Evolutionary conservation across 345 rosid genomes (phyloP), one percentile per base, ranked within the genome.

Genomic region (Arabis alpina): DNA sequence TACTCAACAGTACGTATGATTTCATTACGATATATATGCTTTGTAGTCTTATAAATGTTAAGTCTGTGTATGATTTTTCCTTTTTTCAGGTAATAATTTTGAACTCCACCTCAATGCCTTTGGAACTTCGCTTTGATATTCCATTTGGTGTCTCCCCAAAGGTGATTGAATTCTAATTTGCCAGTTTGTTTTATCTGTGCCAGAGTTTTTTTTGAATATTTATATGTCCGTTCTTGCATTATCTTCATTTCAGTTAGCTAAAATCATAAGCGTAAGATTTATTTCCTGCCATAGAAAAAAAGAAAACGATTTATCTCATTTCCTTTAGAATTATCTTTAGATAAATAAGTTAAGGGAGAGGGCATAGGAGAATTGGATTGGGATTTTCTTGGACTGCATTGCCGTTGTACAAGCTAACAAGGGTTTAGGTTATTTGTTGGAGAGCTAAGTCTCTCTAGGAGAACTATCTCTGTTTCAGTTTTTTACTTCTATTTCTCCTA

Each of bases 81-180:
- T 61, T 48, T 75, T 73, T 80, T 77, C 84, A 93, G 98, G 98
- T 93, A 55, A 80, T 88, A 72, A 69, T 93, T 68, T 76, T 81
- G 37, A 93, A 93, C 83, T 82, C 84, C 57, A 90, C 96, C 54
- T 82, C 90, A 58, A 68, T 85, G 77, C 93, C 97, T 28, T 51
- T 90, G 82, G 97, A 93, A 81, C 77, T 93, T 66, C 89, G 97
- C 74, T 93, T 93, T 75, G 98, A 93, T 66, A 93, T 90, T 81
- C 98, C 98, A 54, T 86, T 93, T 80, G 96, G 98, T 56, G 68
- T 93, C 59, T 84, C 98, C 55, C 97, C 98, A 5, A 93, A 90
- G 97, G 97, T 93, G 78, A 32, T 37, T 55, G 6, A 66, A 30
- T 48, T 44, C 7, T 37, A 54, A 71, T 77, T 41, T 62, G 59